Base-by-base conservation (phyloP, 768 basidiomycete species). In the Trametes coccinea region DNA sequence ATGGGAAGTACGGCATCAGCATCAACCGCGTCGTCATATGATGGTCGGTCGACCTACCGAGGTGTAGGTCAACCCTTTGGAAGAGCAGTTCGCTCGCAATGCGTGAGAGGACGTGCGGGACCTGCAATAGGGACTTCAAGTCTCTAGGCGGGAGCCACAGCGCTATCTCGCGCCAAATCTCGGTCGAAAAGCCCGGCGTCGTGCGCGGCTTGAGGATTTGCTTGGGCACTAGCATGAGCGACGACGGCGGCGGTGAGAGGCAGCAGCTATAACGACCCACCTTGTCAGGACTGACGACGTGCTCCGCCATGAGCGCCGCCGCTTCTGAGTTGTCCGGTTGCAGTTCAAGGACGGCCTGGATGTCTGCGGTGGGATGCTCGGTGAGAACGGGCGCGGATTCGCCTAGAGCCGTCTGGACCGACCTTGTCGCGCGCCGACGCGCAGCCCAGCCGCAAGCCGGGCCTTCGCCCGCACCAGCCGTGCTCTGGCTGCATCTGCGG, bases 321-420 rank as follows among this genome's bases (percentile, higher is more conserved):
- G 88, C 89, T 68, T 89, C 89, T 53, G 82, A 79, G 73, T 90
- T 86, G 69, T 84, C 85, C 47, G 89, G 88, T 61, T 90, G 87
- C 48, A 73, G 69, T 51, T 53, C 78, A 47, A 90, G 73, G 41
- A 87, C 86, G 29, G 86, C 85, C 65, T 87, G 82, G 29, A 90
- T 76, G 72, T 90, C 89, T 90, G 49, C 39, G 63, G 9, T 44
- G 43, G 41, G 47, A 51, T 39, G 51, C 52, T 56, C 40, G 65
- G 52, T 51, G 55, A 56, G 58, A 59, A 55, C 53, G 48, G 62
- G 60, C 53, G 45, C 58, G 52, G 55, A 39, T 40, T 56, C 61
- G 58, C 56, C 68, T 64, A 61, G 68, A 68, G 44, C 39, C 33
- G 65, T 39, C 69, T 61, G 63, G 65, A 54, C 39, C 54, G 68